Evolutionary conservation across 208 protist species (phyloP), one percentile per base, ranked within the genome.

Genomic region (Tetramitus jugosus): DNA sequence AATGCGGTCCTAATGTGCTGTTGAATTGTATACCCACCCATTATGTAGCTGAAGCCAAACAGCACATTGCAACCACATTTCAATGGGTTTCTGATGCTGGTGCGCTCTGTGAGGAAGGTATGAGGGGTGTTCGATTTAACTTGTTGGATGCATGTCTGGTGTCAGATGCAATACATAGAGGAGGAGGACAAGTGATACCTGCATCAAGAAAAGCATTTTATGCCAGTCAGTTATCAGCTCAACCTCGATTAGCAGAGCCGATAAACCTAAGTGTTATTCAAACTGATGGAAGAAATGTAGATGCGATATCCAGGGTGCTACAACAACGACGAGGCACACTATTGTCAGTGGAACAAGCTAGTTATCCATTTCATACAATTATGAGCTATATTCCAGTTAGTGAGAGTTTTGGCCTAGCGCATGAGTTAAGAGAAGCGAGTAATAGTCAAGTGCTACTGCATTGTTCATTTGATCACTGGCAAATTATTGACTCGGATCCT

Each of bases 381-480:
- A 94, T 94, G 85, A 95, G 95, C 68, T 94, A 98, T 87, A 85
- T 99, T 62, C 97, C 98, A 40, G 97, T 99, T 67, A 86, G 90
- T 40, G 96, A 99, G 87, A 99, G 96, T 20, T 99, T 99, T 89
- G 97, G 95, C 80, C 91, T 98, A 87, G 97, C 92, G 71, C 87
- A 89, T 39, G 96, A 97, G 77, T 93, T 99, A 3, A 92, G 95
- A 81, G 76, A 89, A 39, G 81, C 88, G 60, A 99, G 97, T 26
- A 88, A 86, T 45, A 97, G 95, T 71, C 88, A 98, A 80, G 95
- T 94, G 45, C 97, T 98, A 91, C 94, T 95, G 53, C 97, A 99
- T 89, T 97, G 94, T 81, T 91, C 98, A 14, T 99, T 99, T 81
- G 93, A 98, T 86, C 97, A 99, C 90, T 99, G 95, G 93, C 82